Conservation (phyloP, 1,284 basidiomycete species). For the Melampsora americana region DNA sequence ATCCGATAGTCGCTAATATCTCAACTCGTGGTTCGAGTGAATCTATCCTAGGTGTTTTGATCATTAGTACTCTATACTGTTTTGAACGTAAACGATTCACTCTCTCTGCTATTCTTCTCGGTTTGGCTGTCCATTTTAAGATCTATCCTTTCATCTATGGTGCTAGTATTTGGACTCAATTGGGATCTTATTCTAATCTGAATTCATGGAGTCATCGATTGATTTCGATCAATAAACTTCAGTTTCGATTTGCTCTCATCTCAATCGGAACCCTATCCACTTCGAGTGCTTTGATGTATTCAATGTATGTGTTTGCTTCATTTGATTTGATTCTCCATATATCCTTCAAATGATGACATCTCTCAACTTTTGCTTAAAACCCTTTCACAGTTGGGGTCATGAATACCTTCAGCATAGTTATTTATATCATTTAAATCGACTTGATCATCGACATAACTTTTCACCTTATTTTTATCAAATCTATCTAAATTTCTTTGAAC, state of each 20-base stretch:
- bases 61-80: constrained; percentile 69
- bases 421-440: constrained; percentile 82
- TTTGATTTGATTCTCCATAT: neutral
- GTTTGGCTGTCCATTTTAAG: constrained; percentile 84
- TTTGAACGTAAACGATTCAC: constrained; percentile 56
- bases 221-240: constrained; percentile 57
- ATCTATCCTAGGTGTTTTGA: constrained; percentile 74
- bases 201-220: constrained; percentile 56
- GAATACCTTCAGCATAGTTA: constrained; percentile 86
- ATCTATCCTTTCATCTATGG: constrained; percentile 92
- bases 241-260: constrained; percentile 67
- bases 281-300: constrained; percentile 68
- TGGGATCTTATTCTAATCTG: neutral
- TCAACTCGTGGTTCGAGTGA: constrained; percentile 95
- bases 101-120: constrained; percentile 67
- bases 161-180: constrained; percentile 60
- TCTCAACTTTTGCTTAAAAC: neutral
- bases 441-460: constrained; percentile 97
- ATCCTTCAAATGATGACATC: constrained; percentile 2
- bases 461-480: constrained; percentile 93
- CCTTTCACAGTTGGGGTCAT: constrained; percentile 72
- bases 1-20: constrained; percentile 91
- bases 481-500: constrained; percentile 62
- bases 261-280: constrained; percentile 68
- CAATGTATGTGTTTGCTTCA: constrained; percentile 63